Evolutionary conservation across 768 basidiomycete species (phyloP).

Genomic region (Pleurotus ostreatus): DNA sequence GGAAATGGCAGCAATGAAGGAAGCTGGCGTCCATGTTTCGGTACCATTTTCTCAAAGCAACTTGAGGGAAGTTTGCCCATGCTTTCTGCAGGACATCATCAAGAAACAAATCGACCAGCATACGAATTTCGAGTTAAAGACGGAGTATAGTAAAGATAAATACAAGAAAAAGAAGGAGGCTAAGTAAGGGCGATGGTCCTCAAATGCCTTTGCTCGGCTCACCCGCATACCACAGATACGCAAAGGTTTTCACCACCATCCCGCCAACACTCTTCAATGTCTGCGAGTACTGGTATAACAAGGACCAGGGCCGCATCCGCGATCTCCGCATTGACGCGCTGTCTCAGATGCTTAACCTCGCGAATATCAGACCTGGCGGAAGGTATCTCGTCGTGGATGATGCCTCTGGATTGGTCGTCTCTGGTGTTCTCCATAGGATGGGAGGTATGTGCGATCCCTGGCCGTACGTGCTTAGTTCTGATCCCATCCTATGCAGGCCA

Average conservation of each 20-base stretch:
- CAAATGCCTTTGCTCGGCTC: not conserved
- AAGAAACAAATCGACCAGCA: conserved; percentile 91
- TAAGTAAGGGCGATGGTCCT: conserved; percentile 54
- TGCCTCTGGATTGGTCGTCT: conserved; percentile 82
- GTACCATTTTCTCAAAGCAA: conserved; percentile 31
- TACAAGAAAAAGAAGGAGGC: conserved; percentile 96
- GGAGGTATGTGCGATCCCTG: conserved; percentile 51
- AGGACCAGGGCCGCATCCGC: conserved; percentile 77
- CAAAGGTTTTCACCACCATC: conserved; percentile 81
- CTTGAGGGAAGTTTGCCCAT: not conserved
- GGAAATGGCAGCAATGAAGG: conserved; percentile 83
- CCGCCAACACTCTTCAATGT: conserved; percentile 87
- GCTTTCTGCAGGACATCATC: conserved; percentile 76
- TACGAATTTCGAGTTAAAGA: conserved; percentile 88
- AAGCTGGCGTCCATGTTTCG: conserved; percentile 75
- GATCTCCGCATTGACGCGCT: conserved; percentile 85
- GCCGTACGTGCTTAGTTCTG: not conserved
- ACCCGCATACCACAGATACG: conserved; percentile 54
- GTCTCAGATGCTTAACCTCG: conserved; percentile 81
- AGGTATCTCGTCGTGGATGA: conserved; percentile 89
- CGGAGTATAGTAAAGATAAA: conserved; percentile 98
- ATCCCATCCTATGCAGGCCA: conserved; percentile 35
- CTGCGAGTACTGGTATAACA: conserved; percentile 83
- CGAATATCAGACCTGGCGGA: conserved; percentile 84
- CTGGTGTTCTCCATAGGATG: conserved; percentile 81